Evolutionary conservation across 2,329 filamentous ascomycete species (phyloP).

Genomic region (Colletotrichum acutatum): DNA sequence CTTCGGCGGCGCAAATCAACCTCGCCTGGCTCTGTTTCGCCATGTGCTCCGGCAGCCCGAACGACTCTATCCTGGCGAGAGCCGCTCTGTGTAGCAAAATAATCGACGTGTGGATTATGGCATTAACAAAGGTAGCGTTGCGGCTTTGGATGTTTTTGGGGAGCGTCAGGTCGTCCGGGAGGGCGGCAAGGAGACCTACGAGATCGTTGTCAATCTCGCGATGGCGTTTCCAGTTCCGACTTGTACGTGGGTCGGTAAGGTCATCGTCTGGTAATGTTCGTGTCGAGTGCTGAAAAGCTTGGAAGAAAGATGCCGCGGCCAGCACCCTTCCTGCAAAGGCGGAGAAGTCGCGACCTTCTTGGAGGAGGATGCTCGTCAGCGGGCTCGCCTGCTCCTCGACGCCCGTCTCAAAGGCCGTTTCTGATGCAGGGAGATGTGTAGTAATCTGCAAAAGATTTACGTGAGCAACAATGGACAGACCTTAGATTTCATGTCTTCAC

Average conservation of each 20-base stretch:
- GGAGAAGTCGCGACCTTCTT: slow-evolving; percentile 61
- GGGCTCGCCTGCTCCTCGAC: slow-evolving; percentile 62
- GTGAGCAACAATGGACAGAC: neutral
- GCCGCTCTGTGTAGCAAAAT: slow-evolving; percentile 78
- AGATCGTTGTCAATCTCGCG: slow-evolving; percentile 71
- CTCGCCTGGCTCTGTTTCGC: slow-evolving; percentile 73
- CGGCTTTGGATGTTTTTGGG: slow-evolving; percentile 67
- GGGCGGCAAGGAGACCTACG: slow-evolving; percentile 66
- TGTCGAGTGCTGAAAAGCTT: slow-evolving; percentile 70
- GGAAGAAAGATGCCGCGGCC: slow-evolving; percentile 67
- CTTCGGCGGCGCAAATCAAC: slow-evolving; percentile 74
- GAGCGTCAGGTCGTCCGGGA: slow-evolving; percentile 69
- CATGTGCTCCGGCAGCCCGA: slow-evolving; percentile 50
- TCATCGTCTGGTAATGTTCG: slow-evolving; percentile 67
- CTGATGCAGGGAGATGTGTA: slow-evolving; percentile 71
- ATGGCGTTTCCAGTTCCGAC: slow-evolving; percentile 75
- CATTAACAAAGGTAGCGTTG: slow-evolving; percentile 70
- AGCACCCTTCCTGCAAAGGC: slow-evolving; percentile 69
- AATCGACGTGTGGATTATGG: slow-evolving; percentile 74
- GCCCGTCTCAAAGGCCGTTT: slow-evolving; percentile 69
- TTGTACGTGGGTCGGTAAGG: slow-evolving; percentile 70
- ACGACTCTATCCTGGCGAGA: slow-evolving; percentile 75
- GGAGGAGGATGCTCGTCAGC: slow-evolving; percentile 60
- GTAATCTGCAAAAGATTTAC: slow-evolving; percentile 51
- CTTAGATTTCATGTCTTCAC: no score